phyloP scores from a whole-genome alignment of 2,329 filamentous ascomycete genomes.

The Gliomastix tumulicola region DNA sequence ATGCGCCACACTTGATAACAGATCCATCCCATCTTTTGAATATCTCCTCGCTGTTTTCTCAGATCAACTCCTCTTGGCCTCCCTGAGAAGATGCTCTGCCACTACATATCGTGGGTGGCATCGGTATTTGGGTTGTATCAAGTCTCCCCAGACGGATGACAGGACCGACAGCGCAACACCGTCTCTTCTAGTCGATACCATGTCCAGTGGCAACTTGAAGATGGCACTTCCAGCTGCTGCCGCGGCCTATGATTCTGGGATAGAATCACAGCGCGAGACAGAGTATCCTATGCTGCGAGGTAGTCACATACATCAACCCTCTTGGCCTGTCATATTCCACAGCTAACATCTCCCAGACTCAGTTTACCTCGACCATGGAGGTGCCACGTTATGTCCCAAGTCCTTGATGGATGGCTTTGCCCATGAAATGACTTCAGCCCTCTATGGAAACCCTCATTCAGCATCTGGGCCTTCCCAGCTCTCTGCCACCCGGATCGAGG shows the following conservation, averaged over 20 bases:
- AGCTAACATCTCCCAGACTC: constrained; percentile 45
- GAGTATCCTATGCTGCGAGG: constrained; percentile 69
- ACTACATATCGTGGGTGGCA: too few relatives aligned
- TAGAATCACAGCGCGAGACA: constrained; percentile 26
- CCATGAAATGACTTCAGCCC: constrained; percentile 65
- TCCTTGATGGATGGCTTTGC: constrained; percentile 76
- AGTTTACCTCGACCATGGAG: constrained; percentile 88
- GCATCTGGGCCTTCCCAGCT: constrained; percentile 74
- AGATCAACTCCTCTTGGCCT: too few relatives aligned
- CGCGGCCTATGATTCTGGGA: too few relatives aligned
- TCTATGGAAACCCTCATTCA: constrained; percentile 92
- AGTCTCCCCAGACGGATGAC: neutral
- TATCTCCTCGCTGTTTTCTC: too few relatives aligned
- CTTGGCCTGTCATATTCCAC: neutral
- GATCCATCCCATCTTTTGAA: too few relatives aligned
- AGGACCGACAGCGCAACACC: too few relatives aligned
- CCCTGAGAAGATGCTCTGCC: too few relatives aligned
- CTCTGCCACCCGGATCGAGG: constrained; percentile 67
- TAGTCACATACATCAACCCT: constrained; percentile 18
- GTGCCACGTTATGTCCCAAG: constrained; percentile 78
- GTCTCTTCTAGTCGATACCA: too few relatives aligned
- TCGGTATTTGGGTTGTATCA: neutral
- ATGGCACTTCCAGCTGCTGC: too few relatives aligned
- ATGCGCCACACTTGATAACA: too few relatives aligned
- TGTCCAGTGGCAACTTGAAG: too few relatives aligned